Evolutionary conservation across 345 rosid genomes (phyloP).

Genomic region (Barbarea vulgaris): DNA sequence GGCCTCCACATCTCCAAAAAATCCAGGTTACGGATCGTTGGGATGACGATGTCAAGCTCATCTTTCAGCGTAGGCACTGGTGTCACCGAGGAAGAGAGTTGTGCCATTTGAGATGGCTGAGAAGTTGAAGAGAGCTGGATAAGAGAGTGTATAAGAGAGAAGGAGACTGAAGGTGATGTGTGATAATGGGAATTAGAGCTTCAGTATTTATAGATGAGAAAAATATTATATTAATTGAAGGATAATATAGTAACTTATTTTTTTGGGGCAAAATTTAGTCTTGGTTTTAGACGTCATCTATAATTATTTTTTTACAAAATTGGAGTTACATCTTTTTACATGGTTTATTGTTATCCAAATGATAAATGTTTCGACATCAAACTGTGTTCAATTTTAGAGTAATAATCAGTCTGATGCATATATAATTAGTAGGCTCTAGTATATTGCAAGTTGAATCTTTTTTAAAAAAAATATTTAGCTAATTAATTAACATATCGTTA

Average conservation of each 20-base stretch:
- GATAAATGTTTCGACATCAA: no score
- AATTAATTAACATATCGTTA: no score
- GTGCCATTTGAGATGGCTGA: conserved; percentile 16
- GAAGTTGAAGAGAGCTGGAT: neutral
- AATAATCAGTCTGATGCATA: no score
- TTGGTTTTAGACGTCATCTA: neutral
- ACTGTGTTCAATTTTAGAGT: no score
- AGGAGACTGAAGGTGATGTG: neutral
- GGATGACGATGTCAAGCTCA: conserved; percentile 59
- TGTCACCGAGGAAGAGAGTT: conserved; percentile 35
- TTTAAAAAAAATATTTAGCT: no score
- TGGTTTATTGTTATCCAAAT: neutral
- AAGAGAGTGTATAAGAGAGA: neutral
- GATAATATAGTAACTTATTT: neutral
- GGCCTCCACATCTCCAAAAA: conserved; percentile 64
- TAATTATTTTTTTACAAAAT: neutral
- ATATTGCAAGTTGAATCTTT: no score
- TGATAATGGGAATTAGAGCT: neutral
- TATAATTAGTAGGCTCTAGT: no score
- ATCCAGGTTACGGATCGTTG: conserved; percentile 52
- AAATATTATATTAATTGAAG: neutral
- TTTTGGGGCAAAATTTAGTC: neutral
- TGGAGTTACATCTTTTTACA: neutral
- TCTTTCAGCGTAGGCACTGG: conserved; percentile 51
- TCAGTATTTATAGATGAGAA: conserved; percentile 18